Base-by-base conservation (phyloP, 2,329 filamentous ascomycete genomes). In the Waltergamsia citrina region DNA sequence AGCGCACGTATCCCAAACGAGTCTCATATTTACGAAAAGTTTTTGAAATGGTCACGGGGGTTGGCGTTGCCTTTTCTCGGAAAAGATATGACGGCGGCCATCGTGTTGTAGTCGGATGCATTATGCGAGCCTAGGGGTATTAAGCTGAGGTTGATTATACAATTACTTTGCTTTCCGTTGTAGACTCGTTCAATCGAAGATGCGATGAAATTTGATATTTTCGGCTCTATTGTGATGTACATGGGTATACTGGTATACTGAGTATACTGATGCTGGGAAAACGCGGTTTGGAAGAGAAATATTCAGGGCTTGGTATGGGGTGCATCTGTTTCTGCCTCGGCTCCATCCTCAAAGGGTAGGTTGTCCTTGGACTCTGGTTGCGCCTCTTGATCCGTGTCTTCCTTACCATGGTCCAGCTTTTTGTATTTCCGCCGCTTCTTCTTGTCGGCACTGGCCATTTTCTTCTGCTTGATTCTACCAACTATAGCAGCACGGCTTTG, bases 371-470 rank as follows among this genome's bases (percentile, higher is more conserved):
- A 14, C 6, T 11, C 6, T 17, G 14, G 6, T 30, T n/a, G 23
- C 23, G 9, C 23, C 23, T 9, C 23, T 29, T 15, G 27, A 6
- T 31, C 31, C 9, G 8, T 27, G 12, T 31, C 19, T 15, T 36
- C 17, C 7, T 36, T 49, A 3, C 43, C 50, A 44, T 65, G 67
- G 4, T 66, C 69, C 2, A 85, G 55, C 49, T 69, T 69, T 40
- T 69, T 68, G 50, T 90, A 90, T 57, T 94, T 94, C 47, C 85
- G 70, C 48, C 79, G 73, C 36, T 74, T 78, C 71, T 95, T 95
- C 62, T 95, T 93, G 5, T 66, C 70, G 16, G 74, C 74, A 52
- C 86, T 92, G 20, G 78, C 82, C 48, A 83, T 79, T 59, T 74
- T 83, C 62, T 72, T 81, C 41, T 67, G 69, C 52, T 75, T 78